Evolutionary conservation across 495 filamentous ascomycete species (phyloP), one percentile per base, ranked within the genome.

Genomic region (Aspergillus coremiiformis): DNA sequence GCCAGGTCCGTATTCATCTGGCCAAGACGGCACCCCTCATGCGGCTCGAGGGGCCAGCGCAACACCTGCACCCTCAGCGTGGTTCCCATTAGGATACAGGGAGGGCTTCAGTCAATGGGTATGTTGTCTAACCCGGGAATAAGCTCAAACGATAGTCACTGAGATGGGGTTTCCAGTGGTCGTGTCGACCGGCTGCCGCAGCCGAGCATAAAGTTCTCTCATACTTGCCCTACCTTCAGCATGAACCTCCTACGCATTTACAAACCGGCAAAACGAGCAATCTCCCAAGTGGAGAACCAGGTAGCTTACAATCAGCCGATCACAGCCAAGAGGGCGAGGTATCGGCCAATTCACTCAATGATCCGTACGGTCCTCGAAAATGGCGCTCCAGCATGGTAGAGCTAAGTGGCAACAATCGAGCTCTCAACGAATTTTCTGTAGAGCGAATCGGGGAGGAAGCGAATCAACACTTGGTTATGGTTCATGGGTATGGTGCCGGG

Each of bases 401-500:
- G 53, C 76, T 98, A 47, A 81, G 81, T 32, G 93, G 93, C 21
- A 92, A 89, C 64, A 79, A 95, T 59, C 83, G 93, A 23, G 85
- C 84, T 6, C 68, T 98, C 42, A 98, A 98, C 60, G 93, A 98
- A 62, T 92, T 96, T 69, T 86, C 85, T 7, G 82, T 98, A 1
- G 90, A 96, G 65, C 78, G 93, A 45, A 68, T 87, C 3, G 86
- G 81, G 21, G 93, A 97, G 54, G 68, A 80, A 26, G 77, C 81
- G 5, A 83, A 86, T 10, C 81, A 91, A 45, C 90, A 91, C 51
- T 74, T 98, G n/a, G 91, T 98, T 19, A 96, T 98, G 84, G 74
- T 98, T 11, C 93, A 98, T 63, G 93, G 93, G 32, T 97, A 97
- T 67, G 94, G 94, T 33, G 93, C 93, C 1, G 93, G 93, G 0